A percentile compares a stretch with the other conserved stretches of the same genome.
phyloP scores from a whole-genome alignment of 169 alveolate genomes.

The Babesia caballi region DNA sequence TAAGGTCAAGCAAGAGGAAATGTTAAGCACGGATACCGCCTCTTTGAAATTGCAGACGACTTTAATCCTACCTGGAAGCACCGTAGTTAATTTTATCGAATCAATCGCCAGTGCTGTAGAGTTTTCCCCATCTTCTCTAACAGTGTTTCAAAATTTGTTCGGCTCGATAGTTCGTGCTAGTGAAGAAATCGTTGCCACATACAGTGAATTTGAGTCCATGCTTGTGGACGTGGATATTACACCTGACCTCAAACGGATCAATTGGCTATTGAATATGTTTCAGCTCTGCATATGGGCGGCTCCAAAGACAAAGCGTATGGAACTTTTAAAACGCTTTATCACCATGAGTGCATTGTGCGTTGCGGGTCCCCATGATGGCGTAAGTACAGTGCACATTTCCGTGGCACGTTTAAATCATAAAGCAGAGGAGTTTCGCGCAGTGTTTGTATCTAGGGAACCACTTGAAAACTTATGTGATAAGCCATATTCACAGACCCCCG shows the following conservation, averaged over 20 bases:
- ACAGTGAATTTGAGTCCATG: neutral
- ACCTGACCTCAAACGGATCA: neutral
- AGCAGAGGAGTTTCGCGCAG: neutral
- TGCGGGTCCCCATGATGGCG: neutral
- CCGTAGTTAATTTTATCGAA: neutral
- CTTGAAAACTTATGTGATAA: too few species aligned
- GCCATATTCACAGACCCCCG: too few species aligned
- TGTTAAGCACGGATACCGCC: too few species aligned
- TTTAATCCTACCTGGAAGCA: neutral
- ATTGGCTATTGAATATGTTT: constrained; percentile 23
- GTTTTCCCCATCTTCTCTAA: constrained; percentile 3
- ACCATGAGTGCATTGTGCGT: constrained; percentile 1
- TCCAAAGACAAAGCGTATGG: neutral
- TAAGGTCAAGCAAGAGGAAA: neutral
- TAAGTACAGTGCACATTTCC: neutral
- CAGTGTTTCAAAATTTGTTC: constrained; percentile 16
- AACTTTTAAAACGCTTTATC: constrained; percentile 6
- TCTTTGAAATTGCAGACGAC: too few species aligned
- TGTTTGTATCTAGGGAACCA: neutral
- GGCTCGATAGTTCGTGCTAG: constrained; percentile 1
- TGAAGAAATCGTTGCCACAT: neutral
- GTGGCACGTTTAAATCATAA: neutral
- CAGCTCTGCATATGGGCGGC: constrained; percentile 10
- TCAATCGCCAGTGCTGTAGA: neutral
- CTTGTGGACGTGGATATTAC: neutral